These are phyloP conservation scores for Fusarium acutatum DNA, from an alignment of 2,329 filamentous ascomycete species.

Conservation along the genomic window DNA sequence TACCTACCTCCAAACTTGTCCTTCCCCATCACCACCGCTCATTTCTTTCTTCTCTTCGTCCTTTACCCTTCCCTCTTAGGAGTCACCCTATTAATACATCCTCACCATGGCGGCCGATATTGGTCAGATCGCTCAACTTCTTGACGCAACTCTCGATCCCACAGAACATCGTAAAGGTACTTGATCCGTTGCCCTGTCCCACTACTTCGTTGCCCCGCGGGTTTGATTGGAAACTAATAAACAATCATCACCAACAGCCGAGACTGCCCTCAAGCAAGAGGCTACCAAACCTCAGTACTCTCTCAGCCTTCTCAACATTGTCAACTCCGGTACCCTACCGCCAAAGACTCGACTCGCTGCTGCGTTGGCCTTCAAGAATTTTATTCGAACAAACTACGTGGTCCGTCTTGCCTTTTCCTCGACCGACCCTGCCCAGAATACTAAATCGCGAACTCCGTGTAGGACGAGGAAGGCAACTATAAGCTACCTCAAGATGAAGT, in stretches of 20 bases:
- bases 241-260: constrained; percentile 66
- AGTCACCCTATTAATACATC: constrained; percentile 14
- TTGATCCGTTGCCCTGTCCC: constrained; percentile 35
- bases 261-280: constrained; percentile 79
- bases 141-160: constrained; percentile 90
- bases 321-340: constrained; percentile 77
- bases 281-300: constrained; percentile 89
- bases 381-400: constrained; percentile 92
- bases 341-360: constrained; percentile 84
- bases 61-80: constrained; percentile 21
- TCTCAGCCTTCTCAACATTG: constrained; percentile 86
- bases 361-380: constrained; percentile 98
- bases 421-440: constrained; percentile 17
- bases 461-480: constrained; percentile 94
- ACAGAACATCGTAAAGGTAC: constrained; percentile 88
- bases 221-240: constrained; percentile 46
- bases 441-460: constrained; percentile 27
- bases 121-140: constrained; percentile 77
- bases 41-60: constrained; percentile 27
- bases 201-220: constrained; percentile 41
- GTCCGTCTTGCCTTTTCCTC: constrained; percentile 55
- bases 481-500: constrained; percentile 87
- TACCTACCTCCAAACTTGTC: constrained; percentile 21
- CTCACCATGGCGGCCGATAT: constrained; percentile 65
- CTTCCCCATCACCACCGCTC: constrained; percentile 35